phyloP scores from a whole-genome alignment of 148 eudicot genomes.

The Mesembryanthemum crystallinum region DNA sequence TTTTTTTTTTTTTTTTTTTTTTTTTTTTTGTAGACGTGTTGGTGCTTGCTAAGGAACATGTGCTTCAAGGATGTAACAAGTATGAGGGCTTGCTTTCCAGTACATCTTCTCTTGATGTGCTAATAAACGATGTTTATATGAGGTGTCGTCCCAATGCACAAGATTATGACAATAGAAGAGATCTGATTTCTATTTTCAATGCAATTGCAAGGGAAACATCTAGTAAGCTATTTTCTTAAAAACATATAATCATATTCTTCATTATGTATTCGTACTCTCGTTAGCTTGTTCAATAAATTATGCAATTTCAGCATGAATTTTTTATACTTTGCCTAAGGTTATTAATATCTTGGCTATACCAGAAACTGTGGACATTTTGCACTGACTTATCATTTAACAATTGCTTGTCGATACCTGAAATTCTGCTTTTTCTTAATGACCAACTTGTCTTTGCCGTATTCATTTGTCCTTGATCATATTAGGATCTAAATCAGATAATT shows the following conservation, averaged over 20 bases:
- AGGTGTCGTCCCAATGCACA: slow-evolving; percentile 44
- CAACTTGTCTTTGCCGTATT: no score
- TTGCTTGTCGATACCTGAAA: no score
- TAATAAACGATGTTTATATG: slow-evolving; percentile 47
- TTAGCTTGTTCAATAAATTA: not conserved
- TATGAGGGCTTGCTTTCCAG: slow-evolving; percentile 28
- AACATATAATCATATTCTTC: not conserved
- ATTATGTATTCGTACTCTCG: not conserved
- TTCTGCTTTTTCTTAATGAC: no score
- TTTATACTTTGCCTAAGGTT: not conserved
- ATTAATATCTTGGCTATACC: no score
- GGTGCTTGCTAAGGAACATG: slow-evolving; percentile 46
- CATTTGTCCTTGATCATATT: no score
- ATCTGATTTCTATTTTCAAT: slow-evolving; percentile 67
- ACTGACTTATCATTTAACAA: no score
- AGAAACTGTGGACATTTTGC: no score
- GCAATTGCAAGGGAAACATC: slow-evolving; percentile 69
- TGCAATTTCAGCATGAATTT: not conserved
- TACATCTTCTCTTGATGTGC: slow-evolving; percentile 38
- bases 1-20: slow-evolving; percentile 20
- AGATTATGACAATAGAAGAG: slow-evolving; percentile 61
- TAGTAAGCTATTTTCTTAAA: slow-evolving; percentile 42
- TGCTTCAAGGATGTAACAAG: slow-evolving; percentile 38
- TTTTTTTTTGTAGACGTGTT: slow-evolving; percentile 36
- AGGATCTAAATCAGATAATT: no score